phyloP scores from a whole-genome alignment of 1,284 basidiomycete genomes.

The Sporisorium sorghi region DNA sequence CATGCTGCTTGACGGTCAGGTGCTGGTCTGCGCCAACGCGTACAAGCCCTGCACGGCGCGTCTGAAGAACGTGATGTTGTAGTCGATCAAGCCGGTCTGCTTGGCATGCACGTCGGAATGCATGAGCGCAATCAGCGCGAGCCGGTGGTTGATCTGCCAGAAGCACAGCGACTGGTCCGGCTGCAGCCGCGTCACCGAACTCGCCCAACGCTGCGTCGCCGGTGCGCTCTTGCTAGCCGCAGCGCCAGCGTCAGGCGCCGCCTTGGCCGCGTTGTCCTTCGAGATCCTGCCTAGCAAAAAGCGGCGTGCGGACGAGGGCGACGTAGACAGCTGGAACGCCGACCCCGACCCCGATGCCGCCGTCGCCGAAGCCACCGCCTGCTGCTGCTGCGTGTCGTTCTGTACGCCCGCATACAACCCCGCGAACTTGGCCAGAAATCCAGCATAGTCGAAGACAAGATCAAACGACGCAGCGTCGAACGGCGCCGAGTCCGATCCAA shows the following conservation, averaged over 20 bases:
- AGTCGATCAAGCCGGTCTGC: conserved; percentile 85
- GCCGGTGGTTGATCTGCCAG: conserved; percentile 81
- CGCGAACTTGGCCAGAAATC: conserved; percentile 86
- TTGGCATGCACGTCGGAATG: conserved; percentile 83
- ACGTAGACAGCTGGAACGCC: conserved; percentile 30
- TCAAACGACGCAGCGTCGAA: conserved; percentile 89
- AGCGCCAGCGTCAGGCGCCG: background rate
- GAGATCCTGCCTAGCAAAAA: conserved; percentile 31
- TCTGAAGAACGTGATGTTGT: conserved; percentile 88
- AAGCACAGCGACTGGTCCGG: conserved; percentile 84
- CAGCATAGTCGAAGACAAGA: conserved; percentile 89
- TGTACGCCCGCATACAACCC: conserved; percentile 76
- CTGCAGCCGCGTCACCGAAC: conserved; percentile 73
- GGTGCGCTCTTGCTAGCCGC: background rate
- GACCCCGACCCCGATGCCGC: conserved; percentile 7
- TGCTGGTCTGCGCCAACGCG: conserved; percentile 48
- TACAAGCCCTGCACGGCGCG: conserved; percentile 71
- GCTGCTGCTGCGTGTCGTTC: conserved; percentile 7
- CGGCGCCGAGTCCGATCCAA: conserved; percentile 91
- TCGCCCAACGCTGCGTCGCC: conserved; percentile 46
- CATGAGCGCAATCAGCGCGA: conserved; percentile 84
- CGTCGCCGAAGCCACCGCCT: too few species aligned
- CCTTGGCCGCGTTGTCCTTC: conserved; percentile 13
- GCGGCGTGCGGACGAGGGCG: conserved; percentile 37
- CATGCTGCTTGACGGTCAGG: background rate